Evolutionary conservation across 2,329 filamentous ascomycete genomes (phyloP).

Genomic region (Aspergillus amoenus): DNA sequence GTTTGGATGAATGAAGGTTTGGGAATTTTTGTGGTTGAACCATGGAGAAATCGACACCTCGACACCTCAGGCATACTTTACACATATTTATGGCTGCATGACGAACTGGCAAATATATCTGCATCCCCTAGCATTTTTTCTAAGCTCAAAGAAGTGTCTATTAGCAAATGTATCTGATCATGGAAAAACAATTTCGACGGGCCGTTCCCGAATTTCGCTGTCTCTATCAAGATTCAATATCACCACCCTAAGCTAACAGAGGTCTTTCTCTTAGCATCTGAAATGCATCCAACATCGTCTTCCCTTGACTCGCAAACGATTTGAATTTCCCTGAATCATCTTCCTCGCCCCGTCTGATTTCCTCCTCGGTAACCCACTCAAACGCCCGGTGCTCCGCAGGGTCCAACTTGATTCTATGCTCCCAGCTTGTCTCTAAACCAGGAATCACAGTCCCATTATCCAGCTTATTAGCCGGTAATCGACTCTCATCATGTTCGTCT

Average conservation of each 20-base stretch:
- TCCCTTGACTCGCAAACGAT: conserved; percentile 3
- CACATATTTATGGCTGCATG: background rate
- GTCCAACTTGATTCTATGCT: conserved; percentile 29
- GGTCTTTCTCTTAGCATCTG: background rate
- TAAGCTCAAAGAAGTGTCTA: background rate
- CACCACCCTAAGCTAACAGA: background rate
- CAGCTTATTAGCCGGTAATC: background rate
- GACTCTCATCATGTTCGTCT: background rate
- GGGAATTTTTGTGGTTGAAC: background rate
- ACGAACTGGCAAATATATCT: background rate
- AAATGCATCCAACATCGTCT: conserved; percentile 5
- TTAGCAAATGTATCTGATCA: background rate
- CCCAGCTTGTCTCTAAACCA: conserved; percentile 12
- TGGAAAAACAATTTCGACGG: background rate
- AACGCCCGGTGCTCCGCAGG: conserved; percentile 37
- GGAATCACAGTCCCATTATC: background rate
- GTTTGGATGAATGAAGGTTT: background rate
- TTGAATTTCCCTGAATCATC: background rate
- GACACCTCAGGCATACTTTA: background rate
- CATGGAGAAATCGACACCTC: background rate
- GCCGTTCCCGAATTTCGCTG: background rate
- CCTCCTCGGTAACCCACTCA: conserved; percentile 40
- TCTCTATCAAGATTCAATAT: background rate
- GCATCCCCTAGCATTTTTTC: background rate
- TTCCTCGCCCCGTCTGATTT: conserved; percentile 24